Evolutionary conservation across 805 yeast species (phyloP).

Genomic region (Suhomyces tanzawaensis): DNA sequence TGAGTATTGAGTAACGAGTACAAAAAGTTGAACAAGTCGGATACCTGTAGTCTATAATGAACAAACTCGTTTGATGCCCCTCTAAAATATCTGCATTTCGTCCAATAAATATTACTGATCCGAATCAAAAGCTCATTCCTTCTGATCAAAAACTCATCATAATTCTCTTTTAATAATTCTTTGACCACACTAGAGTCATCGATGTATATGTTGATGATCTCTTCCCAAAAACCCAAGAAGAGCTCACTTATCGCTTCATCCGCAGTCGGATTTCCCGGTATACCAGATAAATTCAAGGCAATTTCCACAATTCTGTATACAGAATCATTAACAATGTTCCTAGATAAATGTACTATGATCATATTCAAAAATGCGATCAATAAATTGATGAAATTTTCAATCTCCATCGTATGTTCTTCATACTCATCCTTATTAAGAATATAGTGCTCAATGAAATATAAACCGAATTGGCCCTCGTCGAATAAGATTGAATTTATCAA

Average conservation of each 20-base stretch:
- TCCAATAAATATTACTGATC: slow-evolving; percentile 65
- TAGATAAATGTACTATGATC: slow-evolving; percentile 44
- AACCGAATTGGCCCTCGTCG: slow-evolving; percentile 43
- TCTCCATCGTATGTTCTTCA: slow-evolving; percentile 31
- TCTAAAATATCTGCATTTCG: slow-evolving; percentile 52
- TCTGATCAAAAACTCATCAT: slow-evolving; percentile 12
- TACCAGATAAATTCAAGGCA: slow-evolving; percentile 52
- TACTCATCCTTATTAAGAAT: slow-evolving; percentile 27
- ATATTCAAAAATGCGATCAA: slow-evolving; percentile 45
- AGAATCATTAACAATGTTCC: slow-evolving; percentile 33
- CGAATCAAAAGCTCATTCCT: slow-evolving; percentile 41
- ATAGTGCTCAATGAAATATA: slow-evolving; percentile 31
- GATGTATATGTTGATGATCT: slow-evolving; percentile 54
- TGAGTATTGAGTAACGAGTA: slow-evolving; percentile 61
- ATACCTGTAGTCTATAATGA: slow-evolving; percentile 68
- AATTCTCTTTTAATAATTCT: slow-evolving; percentile 10
- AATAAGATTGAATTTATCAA: slow-evolving; percentile 37
- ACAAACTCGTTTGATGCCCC: slow-evolving; percentile 53
- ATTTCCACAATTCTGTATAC: slow-evolving; percentile 45
- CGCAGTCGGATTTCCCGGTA: slow-evolving; percentile 53
- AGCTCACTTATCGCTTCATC: slow-evolving; percentile 55
- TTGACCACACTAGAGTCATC: slow-evolving; percentile 43
- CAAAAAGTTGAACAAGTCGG: slow-evolving; percentile 71
- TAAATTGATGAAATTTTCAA: slow-evolving; percentile 44
- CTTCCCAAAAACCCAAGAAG: slow-evolving; percentile 68